Conservation (phyloP, 805 yeast species). For the Debaryomyces castellii region DNA sequence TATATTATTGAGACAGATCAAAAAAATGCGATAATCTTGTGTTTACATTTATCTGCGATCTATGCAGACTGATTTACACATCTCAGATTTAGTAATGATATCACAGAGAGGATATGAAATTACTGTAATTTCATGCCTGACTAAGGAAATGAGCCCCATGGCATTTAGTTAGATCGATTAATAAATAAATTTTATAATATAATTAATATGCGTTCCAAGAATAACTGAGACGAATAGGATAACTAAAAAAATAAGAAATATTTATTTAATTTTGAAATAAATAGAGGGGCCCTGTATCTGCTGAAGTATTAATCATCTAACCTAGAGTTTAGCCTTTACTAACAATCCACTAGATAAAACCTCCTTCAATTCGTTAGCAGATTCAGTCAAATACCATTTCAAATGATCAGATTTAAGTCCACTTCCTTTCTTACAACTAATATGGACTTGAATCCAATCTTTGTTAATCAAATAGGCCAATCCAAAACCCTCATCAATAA, state of each 20-base stretch:
- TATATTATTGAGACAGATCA: background rate
- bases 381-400: slow-evolving; percentile 66
- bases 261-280: no score
- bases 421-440: slow-evolving; percentile 67
- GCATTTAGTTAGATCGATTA: background rate
- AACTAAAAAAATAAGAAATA: no score
- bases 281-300: background rate
- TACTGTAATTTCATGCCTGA: background rate
- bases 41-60: background rate
- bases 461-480: slow-evolving; percentile 89
- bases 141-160: background rate
- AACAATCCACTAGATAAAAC: slow-evolving; percentile 46
- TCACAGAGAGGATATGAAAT: background rate
- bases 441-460: slow-evolving; percentile 82
- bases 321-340: slow-evolving; percentile 40
- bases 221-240: no score
- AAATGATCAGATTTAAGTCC: slow-evolving; percentile 57
- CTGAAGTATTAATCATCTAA: no score
- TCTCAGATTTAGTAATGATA: background rate
- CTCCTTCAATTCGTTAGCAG: slow-evolving; percentile 80
- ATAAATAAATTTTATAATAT: no score
- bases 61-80: slow-evolving; percentile 1
- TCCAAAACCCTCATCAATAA: slow-evolving; percentile 90
- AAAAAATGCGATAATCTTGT: background rate
- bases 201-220: no score